A percentile compares a stretch with the other conserved stretches of the same genome.
These are phyloP conservation scores for Emericellopsis atlantica DNA, from an alignment of 2,329 filamentous ascomycete genomes.

Conservation along the genomic window DNA sequence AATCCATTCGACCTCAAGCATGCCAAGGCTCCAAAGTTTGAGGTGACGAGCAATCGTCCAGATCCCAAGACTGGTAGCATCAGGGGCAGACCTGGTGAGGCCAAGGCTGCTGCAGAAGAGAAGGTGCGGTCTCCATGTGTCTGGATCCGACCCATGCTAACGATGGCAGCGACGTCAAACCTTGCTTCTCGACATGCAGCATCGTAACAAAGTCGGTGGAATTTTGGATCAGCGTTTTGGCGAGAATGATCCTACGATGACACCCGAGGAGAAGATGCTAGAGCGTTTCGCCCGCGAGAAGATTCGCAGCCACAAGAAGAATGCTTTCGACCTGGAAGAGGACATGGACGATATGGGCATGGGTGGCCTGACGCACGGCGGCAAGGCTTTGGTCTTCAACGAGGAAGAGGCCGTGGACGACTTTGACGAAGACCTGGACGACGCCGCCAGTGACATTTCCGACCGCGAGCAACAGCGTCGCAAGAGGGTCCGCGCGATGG, in stretches of 20 bases:
- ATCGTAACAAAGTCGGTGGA: constrained; percentile 80
- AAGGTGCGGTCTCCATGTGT: constrained; percentile 35
- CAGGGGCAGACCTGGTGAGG: constrained; percentile 66
- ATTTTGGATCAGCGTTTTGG: constrained; percentile 90
- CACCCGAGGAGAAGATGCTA: constrained; percentile 81
- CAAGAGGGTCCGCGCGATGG: constrained; percentile 39
- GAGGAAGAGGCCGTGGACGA: constrained; percentile 48
- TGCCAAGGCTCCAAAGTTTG: constrained; percentile 68
- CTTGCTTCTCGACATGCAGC: constrained; percentile 79
- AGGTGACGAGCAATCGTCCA: constrained; percentile 56
- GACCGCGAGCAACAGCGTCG: constrained; percentile 40
- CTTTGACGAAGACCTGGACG: constrained; percentile 64
- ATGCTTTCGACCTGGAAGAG: constrained; percentile 80
- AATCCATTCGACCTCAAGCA: constrained; percentile 95
- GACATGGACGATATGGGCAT: constrained; percentile 52
- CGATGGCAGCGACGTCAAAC: constrained; percentile 56
- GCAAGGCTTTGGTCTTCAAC: constrained; percentile 58
- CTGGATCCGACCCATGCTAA: neutral
- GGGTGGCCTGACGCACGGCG: constrained; percentile 68
- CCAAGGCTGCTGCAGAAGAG: constrained; percentile 79
- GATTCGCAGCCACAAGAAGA: constrained; percentile 63
- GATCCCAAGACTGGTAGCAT: constrained; percentile 37
- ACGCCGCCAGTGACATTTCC: constrained; percentile 43
- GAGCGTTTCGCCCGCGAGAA: constrained; percentile 87
- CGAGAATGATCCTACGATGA: constrained; percentile 90